Percentiles rank a stretch among this genome's conserved stretches.
Conservation (phyloP, 768 basidiomycete genomes). For the Tubosaeta brunneosetosa region DNA sequence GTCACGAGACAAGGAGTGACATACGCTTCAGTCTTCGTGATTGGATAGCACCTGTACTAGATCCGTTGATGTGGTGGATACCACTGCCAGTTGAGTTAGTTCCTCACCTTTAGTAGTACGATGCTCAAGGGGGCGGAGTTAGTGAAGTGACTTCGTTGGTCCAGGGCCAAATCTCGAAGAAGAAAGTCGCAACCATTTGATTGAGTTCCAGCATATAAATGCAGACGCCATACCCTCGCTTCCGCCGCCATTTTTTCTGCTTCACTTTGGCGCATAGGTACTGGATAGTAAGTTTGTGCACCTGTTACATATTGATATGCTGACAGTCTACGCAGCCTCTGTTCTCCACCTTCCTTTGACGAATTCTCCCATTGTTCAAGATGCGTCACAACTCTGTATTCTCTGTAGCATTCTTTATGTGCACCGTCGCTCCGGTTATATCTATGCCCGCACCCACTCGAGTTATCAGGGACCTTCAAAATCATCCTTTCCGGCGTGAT, state of each 20-base stretch:
- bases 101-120: too few species aligned
- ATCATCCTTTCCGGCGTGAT: not conserved
- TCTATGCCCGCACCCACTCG: conserved; percentile 6
- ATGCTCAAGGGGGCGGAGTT: too few species aligned
- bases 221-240: too few species aligned
- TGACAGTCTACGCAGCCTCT: too few species aligned
- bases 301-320: too few species aligned
- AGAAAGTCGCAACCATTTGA: too few species aligned
- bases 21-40: not conserved
- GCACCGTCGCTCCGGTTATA: conserved; percentile 6
- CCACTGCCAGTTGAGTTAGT: not conserved
- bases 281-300: too few species aligned
- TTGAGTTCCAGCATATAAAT: too few species aligned
- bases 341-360: not conserved
- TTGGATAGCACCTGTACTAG: not conserved
- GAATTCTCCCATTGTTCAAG: not conserved
- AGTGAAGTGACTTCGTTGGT: too few species aligned
- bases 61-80: not conserved
- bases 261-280: too few species aligned
- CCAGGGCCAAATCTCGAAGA: too few species aligned
- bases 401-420: conserved; percentile 5
- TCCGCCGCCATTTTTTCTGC: too few species aligned
- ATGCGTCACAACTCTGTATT: conserved; percentile 11
- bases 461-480: not conserved
- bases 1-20: not conserved